A percentile compares a stretch with the other conserved stretches of the same genome.
Conservation (phyloP, 2,329 filamentous ascomycete species). For the Pezicula radicicola region DNA sequence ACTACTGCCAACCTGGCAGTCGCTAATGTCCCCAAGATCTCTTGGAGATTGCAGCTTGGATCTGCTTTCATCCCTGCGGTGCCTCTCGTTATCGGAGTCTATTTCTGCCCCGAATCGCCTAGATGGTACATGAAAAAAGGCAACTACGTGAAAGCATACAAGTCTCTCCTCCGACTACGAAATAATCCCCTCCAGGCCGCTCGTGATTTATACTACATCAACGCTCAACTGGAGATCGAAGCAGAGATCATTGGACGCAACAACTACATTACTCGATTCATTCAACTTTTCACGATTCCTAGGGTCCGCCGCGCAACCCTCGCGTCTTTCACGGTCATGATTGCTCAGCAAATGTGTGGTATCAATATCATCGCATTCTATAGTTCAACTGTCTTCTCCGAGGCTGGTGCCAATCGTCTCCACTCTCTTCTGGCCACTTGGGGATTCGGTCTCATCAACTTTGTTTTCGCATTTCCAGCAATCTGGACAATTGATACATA, state of each 20-base stretch:
- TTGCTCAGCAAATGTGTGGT: conserved; percentile 27
- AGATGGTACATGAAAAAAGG: conserved; percentile 54
- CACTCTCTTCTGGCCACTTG: conserved; percentile 57
- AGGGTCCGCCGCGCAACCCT: conserved; percentile 69
- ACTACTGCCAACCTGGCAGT: conserved; percentile 36
- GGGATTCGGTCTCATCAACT: conserved; percentile 62
- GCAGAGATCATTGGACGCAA: conserved; percentile 41
- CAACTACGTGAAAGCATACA: conserved; percentile 47
- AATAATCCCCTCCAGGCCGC: conserved; percentile 58
- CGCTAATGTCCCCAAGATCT: conserved; percentile 48
- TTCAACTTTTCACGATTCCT: conserved; percentile 66
- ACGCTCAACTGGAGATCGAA: conserved; percentile 42
- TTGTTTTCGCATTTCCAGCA: conserved; percentile 61
- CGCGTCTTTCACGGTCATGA: conserved; percentile 78
- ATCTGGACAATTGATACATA: conserved; percentile 65
- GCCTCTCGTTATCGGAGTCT: conserved; percentile 57
- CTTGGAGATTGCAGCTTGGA: conserved; percentile 61
- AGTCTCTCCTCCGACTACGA: conserved; percentile 54
- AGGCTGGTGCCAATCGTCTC: conserved; percentile 52
- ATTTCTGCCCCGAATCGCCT: conserved; percentile 60
- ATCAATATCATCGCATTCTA: conserved; percentile 66
- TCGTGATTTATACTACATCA: conserved; percentile 59
- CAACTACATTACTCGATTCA: conserved; percentile 59
- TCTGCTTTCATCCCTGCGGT: conserved; percentile 59
- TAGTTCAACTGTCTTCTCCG: conserved; percentile 55